Percentiles rank a stretch among this genome's conserved stretches.
Conservation (phyloP, 768 basidiomycete species). For the Cytidiella melzeri region DNA sequence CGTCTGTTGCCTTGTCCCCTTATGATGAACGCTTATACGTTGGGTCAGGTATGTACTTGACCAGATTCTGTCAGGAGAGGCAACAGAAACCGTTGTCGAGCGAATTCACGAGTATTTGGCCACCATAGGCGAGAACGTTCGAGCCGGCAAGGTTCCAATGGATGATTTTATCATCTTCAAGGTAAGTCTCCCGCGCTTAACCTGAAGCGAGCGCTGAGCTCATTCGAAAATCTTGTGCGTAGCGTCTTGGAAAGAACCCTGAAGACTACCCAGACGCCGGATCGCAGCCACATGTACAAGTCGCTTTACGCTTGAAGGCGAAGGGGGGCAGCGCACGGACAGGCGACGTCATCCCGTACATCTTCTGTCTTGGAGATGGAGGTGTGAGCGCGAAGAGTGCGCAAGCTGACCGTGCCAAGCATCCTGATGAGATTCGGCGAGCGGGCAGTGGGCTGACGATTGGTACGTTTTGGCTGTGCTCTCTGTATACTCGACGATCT, state of each 20-base stretch:
- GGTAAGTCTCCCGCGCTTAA: slow-evolving; percentile 35
- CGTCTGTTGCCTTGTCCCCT: slow-evolving; percentile 26
- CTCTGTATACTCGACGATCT: slow-evolving; percentile 5
- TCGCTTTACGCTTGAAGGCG: slow-evolving; percentile 84
- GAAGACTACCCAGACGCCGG: slow-evolving; percentile 97
- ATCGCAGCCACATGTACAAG: slow-evolving; percentile 93
- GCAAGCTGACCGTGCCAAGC: slow-evolving; percentile 87
- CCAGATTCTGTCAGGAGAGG: slow-evolving; percentile 85
- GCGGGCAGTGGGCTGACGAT: slow-evolving; percentile 62
- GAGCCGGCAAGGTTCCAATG: slow-evolving; percentile 69
- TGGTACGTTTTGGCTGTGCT: slow-evolving; percentile 53
- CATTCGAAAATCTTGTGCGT: neutral
- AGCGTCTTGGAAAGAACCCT: slow-evolving; percentile 95
- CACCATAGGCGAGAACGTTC: slow-evolving; percentile 70
- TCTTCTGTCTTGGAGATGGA: slow-evolving; percentile 81
- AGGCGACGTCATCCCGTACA: slow-evolving; percentile 94
- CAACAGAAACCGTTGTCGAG: slow-evolving; percentile 83
- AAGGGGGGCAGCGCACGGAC: slow-evolving; percentile 73
- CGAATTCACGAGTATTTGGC: slow-evolving; percentile 90
- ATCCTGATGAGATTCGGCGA: slow-evolving; percentile 87
- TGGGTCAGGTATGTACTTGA: slow-evolving; percentile 73
- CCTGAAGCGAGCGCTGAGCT: neutral
- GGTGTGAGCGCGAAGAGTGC: slow-evolving; percentile 63
- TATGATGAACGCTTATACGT: neutral
- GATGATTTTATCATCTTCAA: slow-evolving; percentile 96